Conservation (phyloP, 257 asterid genomes). For the Gardenia jasminoides region DNA sequence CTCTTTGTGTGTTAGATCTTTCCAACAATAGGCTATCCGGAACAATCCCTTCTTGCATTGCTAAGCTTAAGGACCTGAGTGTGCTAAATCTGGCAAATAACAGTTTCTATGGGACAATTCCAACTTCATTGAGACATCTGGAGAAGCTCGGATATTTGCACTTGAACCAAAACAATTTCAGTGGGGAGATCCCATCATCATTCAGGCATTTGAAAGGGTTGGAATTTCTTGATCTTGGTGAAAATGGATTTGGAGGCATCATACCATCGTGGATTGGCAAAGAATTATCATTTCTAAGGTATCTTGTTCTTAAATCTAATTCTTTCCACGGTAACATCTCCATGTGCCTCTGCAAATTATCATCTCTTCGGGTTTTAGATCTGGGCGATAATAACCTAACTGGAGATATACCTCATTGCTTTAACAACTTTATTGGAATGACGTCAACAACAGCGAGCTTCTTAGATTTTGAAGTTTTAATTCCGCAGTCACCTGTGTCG, state of each 20-base stretch:
- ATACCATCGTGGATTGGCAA: conserved; percentile 27
- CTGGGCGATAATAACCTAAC: conserved; percentile 24
- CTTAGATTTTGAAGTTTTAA: too few species aligned
- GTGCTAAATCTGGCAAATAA: conserved; percentile 15
- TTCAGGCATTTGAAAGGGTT: background rate
- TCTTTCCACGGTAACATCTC: conserved; percentile 22
- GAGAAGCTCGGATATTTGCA: conserved; percentile 17
- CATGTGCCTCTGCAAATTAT: conserved; percentile 18
- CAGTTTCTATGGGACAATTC: conserved; percentile 24
- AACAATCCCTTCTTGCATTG: conserved; percentile 19
- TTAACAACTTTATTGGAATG: too few species aligned
- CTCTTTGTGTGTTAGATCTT: too few species aligned
- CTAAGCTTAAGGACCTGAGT: background rate
- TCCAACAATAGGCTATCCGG: conserved; percentile 19
- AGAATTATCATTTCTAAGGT: conserved; percentile 1
- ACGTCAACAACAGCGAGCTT: too few species aligned
- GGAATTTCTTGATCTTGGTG: too few species aligned
- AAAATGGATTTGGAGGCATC: too few species aligned
- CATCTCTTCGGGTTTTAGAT: conserved; percentile 20
- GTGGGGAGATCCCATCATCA: background rate
- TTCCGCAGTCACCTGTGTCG: too few species aligned
- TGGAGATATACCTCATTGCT: conserved; percentile 26
- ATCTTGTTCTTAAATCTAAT: conserved; percentile 24
- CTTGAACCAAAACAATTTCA: conserved; percentile 22
- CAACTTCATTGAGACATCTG: conserved; percentile 22